Base-by-base conservation (phyloP, 2,329 filamentous ascomycete species). In the Coniella lustricola region DNA sequence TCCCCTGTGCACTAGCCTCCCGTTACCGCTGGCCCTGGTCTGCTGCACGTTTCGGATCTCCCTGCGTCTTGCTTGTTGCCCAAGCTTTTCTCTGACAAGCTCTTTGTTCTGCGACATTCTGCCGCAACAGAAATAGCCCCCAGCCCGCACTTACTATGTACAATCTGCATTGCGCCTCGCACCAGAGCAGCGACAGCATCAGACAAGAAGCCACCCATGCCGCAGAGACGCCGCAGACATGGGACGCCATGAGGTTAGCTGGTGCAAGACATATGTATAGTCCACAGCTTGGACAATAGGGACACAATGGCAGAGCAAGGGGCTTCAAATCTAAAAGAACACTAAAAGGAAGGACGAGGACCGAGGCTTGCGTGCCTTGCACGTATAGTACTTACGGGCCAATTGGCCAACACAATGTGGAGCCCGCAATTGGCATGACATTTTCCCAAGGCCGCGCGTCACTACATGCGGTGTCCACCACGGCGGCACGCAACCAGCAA, bases 401-500 rank as follows among this genome's bases (percentile, higher is more conserved):
- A n/a, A n/a, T n/a, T n/a, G n/a, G n/a, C 25, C 25, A 29, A 29
- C 10, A 29, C 25, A 29, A 45, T 21, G 7, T 41, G 29, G n/a
- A 46, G 32, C 49, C 46, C 49, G 49, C 49, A 38, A 34, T 31
- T 32, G 40, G 32, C 49, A 51, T 36, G 42, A 41, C 49, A 45
- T 37, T 25, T 34, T 21, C 47, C 22, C n/a, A 37, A 33, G 49
- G 49, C 41, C 49, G 49, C 49, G 49, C 49, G 49, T 51, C 47
- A 38, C 31, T n/a, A 29, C 25, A 29, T 29, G 25, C 25, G 25
- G 25, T 22, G 29, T 37, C 39, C 40, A 36, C 41, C 41, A 33
- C 31, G 35, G 35, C 37, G 16, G 40, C 25, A 32, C 33, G 31
- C 36, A 50, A 33, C 17, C 32, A 14, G n/a, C 32, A 35, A 14